phyloP scores from a whole-genome alignment of 257 asterid genomes.

The Solanum sejunctum region DNA sequence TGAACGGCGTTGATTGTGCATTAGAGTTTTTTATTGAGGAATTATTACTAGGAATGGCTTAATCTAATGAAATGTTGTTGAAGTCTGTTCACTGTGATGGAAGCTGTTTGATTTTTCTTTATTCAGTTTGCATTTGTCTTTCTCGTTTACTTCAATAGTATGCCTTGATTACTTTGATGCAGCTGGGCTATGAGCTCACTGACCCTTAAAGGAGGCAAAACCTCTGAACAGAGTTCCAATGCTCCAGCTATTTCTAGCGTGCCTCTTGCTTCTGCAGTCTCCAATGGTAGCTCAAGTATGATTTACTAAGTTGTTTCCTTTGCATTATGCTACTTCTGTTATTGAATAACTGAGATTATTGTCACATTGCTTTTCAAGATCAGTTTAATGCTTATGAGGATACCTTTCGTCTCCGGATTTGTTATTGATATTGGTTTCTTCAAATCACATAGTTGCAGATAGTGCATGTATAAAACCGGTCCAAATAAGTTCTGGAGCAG shows the following conservation, averaged over 20 bases:
- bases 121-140: background rate
- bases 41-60: background rate
- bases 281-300: slow-evolving; percentile 60
- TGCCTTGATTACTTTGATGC: slow-evolving; percentile 22
- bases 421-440: slow-evolving; percentile 13
- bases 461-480: slow-evolving; percentile 34
- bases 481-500: slow-evolving; percentile 34
- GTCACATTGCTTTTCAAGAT: background rate
- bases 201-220: slow-evolving; percentile 83
- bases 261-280: slow-evolving; percentile 41
- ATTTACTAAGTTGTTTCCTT: background rate
- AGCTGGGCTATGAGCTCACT: slow-evolving; percentile 99
- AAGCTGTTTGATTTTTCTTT: background rate
- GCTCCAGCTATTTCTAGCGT: slow-evolving; percentile 46
- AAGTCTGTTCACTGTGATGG: background rate
- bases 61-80: background rate
- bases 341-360: background rate
- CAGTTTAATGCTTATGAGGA: background rate
- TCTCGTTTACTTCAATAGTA: background rate
- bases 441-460: slow-evolving; percentile 31
- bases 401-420: background rate
- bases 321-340: background rate
- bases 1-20: background rate
- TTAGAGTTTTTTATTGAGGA: background rate
- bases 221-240: slow-evolving; percentile 50